A percentile compares a stretch with the other conserved stretches of the same genome.
These are phyloP conservation scores for Tolypocladium inflatum DNA, from an alignment of 2,329 filamentous ascomycete genomes.

Conservation along the genomic window DNA sequence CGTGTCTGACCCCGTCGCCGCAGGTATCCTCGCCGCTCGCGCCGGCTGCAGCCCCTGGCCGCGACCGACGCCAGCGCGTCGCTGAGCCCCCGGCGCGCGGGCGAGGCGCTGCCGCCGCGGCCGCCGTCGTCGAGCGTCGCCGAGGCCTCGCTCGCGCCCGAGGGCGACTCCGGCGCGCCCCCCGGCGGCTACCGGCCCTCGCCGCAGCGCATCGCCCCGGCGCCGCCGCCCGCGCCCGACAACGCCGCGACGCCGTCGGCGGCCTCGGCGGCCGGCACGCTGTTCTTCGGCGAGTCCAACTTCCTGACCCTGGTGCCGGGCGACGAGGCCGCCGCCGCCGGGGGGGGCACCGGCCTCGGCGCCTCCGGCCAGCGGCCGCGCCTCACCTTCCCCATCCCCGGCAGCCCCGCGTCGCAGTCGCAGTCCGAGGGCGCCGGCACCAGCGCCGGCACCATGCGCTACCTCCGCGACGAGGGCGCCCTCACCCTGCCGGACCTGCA, in stretches of 20 bases:
- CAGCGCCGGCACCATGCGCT: slow-evolving; percentile 36
- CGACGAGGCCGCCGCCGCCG: slow-evolving; percentile 4
- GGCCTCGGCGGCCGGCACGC: slow-evolving; percentile 13
- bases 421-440: slow-evolving; percentile 22
- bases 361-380: slow-evolving; percentile 11
- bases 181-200: background rate
- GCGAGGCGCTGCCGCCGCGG: slow-evolving; percentile 1
- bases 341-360: background rate
- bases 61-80: slow-evolving; percentile 5
- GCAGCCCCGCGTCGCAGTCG: slow-evolving; percentile 13
- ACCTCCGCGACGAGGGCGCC: slow-evolving; percentile 33
- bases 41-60: slow-evolving; percentile 6
- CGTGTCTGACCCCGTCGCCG: too few species aligned
- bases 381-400: slow-evolving; percentile 19
- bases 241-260: slow-evolving; percentile 2
- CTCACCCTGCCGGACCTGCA: slow-evolving; percentile 34
- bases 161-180: background rate
- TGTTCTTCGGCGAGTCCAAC: slow-evolving; percentile 30
- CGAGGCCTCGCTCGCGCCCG: slow-evolving; percentile 1
- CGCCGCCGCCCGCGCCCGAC: slow-evolving; percentile 2
- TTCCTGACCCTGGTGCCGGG: slow-evolving; percentile 25
- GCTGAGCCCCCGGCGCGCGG: slow-evolving; percentile 1
- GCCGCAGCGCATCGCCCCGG: slow-evolving; percentile 3
- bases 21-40: slow-evolving; percentile 15
- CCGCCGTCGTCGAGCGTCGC: slow-evolving; percentile 2